Conservation (phyloP, 176 grass and related monocot genomes). For the Aegilops sharonensis region DNA sequence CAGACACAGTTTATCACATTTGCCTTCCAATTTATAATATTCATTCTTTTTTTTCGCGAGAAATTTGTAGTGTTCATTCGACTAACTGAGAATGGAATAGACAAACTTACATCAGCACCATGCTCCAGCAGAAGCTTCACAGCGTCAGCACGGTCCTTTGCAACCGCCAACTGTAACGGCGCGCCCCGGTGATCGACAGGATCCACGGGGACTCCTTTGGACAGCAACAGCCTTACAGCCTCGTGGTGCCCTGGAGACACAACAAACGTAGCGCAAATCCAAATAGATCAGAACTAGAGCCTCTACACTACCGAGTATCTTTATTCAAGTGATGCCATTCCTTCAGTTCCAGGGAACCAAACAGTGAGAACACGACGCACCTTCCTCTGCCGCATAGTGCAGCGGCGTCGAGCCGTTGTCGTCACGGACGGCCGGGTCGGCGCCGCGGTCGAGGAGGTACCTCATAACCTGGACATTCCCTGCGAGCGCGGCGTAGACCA, state of each 20-base stretch:
- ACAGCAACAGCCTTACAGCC: constrained; percentile 31
- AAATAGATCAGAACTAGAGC: not conserved
- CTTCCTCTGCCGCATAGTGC: constrained; percentile 11
- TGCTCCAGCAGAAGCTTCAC: constrained; percentile 37
- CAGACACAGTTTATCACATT: not conserved
- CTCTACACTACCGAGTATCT: not conserved
- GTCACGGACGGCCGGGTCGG: not conserved
- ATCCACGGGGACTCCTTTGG: constrained; percentile 37
- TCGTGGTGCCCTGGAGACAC: not conserved
- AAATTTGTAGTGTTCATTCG: too few relatives aligned
- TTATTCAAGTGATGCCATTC: not conserved
- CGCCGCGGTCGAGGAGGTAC: constrained; percentile 36
- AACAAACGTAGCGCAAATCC: not conserved
- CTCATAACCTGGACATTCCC: not conserved
- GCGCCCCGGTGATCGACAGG: not conserved
- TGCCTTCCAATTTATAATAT: not conserved
- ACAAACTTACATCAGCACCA: constrained; percentile 40
- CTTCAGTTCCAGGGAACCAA: not conserved
- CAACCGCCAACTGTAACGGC: constrained; percentile 36
- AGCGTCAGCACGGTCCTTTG: not conserved
- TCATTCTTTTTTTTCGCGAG: too few relatives aligned
- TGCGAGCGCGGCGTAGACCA: not conserved
- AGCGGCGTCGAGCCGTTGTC: constrained; percentile 15
- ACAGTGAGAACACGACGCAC: not conserved
- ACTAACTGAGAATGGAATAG: not conserved